These are phyloP conservation scores for Stachybotrys elegans DNA, from an alignment of 2,329 filamentous ascomycete genomes.

Conservation along the genomic window DNA sequence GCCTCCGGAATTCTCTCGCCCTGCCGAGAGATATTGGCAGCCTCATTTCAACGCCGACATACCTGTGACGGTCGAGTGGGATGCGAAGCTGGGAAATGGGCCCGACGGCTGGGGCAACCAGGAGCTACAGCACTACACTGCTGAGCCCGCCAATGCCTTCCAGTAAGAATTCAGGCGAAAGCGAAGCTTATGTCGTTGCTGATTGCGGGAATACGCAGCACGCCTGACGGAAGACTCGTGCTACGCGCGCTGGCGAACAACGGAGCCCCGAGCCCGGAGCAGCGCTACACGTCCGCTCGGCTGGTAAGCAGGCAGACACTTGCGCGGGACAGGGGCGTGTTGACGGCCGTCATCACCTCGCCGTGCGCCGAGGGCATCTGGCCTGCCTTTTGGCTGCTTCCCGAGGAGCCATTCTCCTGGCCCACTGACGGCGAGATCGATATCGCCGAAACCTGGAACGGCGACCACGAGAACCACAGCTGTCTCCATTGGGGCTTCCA, in stretches of 20 bases:
- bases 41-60: conserved; percentile 41
- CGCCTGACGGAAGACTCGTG: conserved; percentile 44
- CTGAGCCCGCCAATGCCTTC: conserved; percentile 45
- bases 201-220: too few relatives aligned
- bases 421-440: conserved; percentile 56
- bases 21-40: conserved; percentile 41
- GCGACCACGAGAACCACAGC: conserved; percentile 46
- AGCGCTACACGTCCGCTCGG: conserved; percentile 50
- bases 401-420: conserved; percentile 53
- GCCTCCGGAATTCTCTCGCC: conserved; percentile 12
- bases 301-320: conserved; percentile 49
- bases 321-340: conserved; percentile 42
- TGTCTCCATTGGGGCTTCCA: conserved; percentile 57
- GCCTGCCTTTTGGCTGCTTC: conserved; percentile 59
- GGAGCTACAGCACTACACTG: conserved; percentile 54
- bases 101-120: conserved; percentile 59
- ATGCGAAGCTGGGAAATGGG: conserved; percentile 48
- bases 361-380: conserved; percentile 53
- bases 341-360: conserved; percentile 45
- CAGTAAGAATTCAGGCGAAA: conserved; percentile 25
- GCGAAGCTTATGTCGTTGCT: too few relatives aligned
- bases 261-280: conserved; percentile 24
- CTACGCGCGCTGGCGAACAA: conserved; percentile 43
- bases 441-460: conserved; percentile 59
- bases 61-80: conserved; percentile 45